Base-by-base conservation (phyloP, 2,329 filamentous ascomycete genomes). In the Exserohilum turcica region DNA sequence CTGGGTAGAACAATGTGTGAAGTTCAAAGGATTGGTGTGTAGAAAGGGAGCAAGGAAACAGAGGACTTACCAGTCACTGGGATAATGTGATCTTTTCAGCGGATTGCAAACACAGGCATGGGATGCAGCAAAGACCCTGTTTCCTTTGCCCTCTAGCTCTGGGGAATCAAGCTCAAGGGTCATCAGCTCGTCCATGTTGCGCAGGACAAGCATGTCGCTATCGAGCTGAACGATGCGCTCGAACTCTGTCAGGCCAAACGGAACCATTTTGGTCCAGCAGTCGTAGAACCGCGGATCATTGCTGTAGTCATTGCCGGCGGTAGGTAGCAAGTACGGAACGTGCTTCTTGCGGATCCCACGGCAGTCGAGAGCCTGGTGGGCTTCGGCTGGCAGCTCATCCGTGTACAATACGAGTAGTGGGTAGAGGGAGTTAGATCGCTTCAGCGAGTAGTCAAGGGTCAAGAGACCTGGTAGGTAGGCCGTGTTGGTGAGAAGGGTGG, bases 101-200 rank as follows among this genome's bases (percentile, higher is more conserved):
- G 91, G 91, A 75, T 94, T 95, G 78, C 91, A 95, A n/a, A 91
- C 86, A 75, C 91, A 95, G 7, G 91, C 91, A 75, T 93, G 90
- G 56, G 86, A 85, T 3, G 90, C 90, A 1, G 90, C 91, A 74
- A 95, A 93, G 29, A 95, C 88, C 39, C 83, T 81, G 38, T 80
- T 71, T 18, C 87, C 84, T n/a, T 76, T 77, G 8, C 81, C 85
- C 2, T 65, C 77, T 53, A 80, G 53, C 33, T 76, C 76, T 0
- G 83, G 78, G 16, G 77, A 68, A 73, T 92, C 89, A 39, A 95
- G 83, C 56, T 84, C 78, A 42, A 96, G 65, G n/a, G 90, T 85
- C 90, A 96, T 95, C 63, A 96, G 78, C 77, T 95, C 91, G 73
- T 96, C 91, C 89, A 96, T 95, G 76, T 95, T 94, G 65, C 81